Conservation (phyloP, 2,329 filamentous ascomycete species). For the Hypoxylon sp. region DNA sequence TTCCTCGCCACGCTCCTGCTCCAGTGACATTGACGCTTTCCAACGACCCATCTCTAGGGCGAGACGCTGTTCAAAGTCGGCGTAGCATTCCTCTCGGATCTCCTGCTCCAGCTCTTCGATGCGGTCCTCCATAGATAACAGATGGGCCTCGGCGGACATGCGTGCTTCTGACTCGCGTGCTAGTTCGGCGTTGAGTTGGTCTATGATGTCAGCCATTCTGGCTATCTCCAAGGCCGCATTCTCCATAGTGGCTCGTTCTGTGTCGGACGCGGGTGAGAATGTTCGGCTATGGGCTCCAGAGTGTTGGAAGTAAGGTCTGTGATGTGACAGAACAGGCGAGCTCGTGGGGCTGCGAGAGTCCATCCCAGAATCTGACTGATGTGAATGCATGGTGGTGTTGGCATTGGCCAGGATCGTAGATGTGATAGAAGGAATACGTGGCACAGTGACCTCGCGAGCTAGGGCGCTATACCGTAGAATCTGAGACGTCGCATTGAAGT, state of each 20-base stretch:
- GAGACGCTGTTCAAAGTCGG: slow-evolving; percentile 85
- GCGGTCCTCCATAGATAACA: slow-evolving; percentile 76
- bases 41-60: slow-evolving; percentile 82
- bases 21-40: slow-evolving; percentile 81
- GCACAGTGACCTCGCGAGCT: slow-evolving; percentile 91
- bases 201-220: slow-evolving; percentile 81
- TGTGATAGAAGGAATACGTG: slow-evolving; percentile 85
- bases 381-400: slow-evolving; percentile 38
- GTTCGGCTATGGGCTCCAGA: slow-evolving; percentile 49
- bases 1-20: slow-evolving; percentile 83
- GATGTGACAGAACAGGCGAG: slow-evolving; percentile 50
- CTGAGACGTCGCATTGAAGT: slow-evolving; percentile 97
- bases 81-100: slow-evolving; percentile 88
- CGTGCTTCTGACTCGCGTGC: slow-evolving; percentile 78
- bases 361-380: slow-evolving; percentile 42
- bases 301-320: slow-evolving; percentile 58
- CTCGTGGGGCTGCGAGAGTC: slow-evolving; percentile 46
- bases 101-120: slow-evolving; percentile 80
- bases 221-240: slow-evolving; percentile 84
- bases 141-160: slow-evolving; percentile 77
- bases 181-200: slow-evolving; percentile 77
- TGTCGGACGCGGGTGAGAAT: slow-evolving; percentile 57
- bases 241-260: slow-evolving; percentile 80
- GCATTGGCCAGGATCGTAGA: slow-evolving; percentile 70
- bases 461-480: slow-evolving; percentile 95